Evolutionary conservation across 306 rosid species (phyloP), one percentile per base, ranked within the genome.

Genomic region (Medicago arabica): DNA sequence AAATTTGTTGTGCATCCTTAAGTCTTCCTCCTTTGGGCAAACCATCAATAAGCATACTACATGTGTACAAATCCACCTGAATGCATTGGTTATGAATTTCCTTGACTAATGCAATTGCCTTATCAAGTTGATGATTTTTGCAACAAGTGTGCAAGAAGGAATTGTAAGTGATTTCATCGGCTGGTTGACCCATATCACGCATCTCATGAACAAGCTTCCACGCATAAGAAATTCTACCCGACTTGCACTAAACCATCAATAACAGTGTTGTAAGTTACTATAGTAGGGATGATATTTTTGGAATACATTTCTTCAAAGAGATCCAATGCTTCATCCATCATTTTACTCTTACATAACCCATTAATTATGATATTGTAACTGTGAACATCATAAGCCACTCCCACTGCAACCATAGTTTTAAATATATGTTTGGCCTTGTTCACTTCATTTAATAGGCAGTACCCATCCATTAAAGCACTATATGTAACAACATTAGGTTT

Each of bases 1-100:
- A 76, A 66, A 66, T 3, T 17, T 39, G 34, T 16, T 2, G 18
- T 39, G 80, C 80, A 19, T 7, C 13, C 47, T 53, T 10, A 19
- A 76, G 14, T 23, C 67, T 76, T 9, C 74, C 47, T 25, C 7
- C 25, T 18, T 23, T 76, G 47, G 58, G 54, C 4, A 63, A 12
- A 3, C 69, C 69, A 36, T 63, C 69, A 38, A 63, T 8, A n/a
- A 63, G 23, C 8, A 7, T 16, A 3, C 0, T 63, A 25, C n/a
- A 63, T 34, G 69, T n/a, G 4, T 8, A 4, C 8, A 63, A 0
- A 63, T 36, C 3, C 9, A 13, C 7, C 1, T 15, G 21, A 15
- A 63, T 36, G 5, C 69, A 25, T 4, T 63, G 21, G 18, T 38
- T 14, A 8, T 36, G 16, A 16, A 38, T 18, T 63, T 9, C 5